These are phyloP conservation scores for Saccharomycopsis javanensis DNA, from an alignment of 805 yeast genomes.

Conservation along the genomic window DNA sequence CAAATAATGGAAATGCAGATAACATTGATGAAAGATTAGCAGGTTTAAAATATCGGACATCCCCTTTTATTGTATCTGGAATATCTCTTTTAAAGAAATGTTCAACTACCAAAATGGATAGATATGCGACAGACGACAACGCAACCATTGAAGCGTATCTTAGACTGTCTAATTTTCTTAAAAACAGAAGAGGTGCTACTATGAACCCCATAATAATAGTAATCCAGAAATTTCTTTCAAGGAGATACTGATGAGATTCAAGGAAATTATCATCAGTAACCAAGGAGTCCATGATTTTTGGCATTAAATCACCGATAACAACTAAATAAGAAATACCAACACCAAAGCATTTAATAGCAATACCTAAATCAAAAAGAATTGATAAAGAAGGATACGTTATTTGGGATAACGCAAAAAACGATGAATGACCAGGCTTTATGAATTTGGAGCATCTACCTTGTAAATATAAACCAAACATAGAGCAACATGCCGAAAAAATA, in stretches of 20 bases:
- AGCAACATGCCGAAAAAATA: slow-evolving; percentile 35
- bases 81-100: slow-evolving; percentile 58
- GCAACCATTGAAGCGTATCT: slow-evolving; percentile 82
- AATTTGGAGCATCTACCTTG: slow-evolving; percentile 50
- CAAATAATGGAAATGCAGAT: slow-evolving; percentile 78
- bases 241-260: slow-evolving; percentile 21
- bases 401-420: slow-evolving; percentile 55
- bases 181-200: slow-evolving; percentile 50
- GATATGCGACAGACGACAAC: slow-evolving; percentile 66
- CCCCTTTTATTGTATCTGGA: slow-evolving; percentile 37
- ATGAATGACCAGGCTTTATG: slow-evolving; percentile 45
- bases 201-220: slow-evolving; percentile 40
- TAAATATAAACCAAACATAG: slow-evolving; percentile 51
- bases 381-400: slow-evolving; percentile 52
- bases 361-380: slow-evolving; percentile 56
- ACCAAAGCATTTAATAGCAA: slow-evolving; percentile 63
- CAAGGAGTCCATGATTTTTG: slow-evolving; percentile 39
- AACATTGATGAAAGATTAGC: slow-evolving; percentile 38
- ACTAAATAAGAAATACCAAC: slow-evolving; percentile 60
- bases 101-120: slow-evolving; percentile 61
- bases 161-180: slow-evolving; percentile 69
- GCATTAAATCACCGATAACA: slow-evolving; percentile 63
- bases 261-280: slow-evolving; percentile 19
- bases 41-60: slow-evolving; percentile 40
- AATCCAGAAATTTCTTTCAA: slow-evolving; percentile 51